phyloP scores from a whole-genome alignment of 257 asterid species.

The Cordia subcordata region DNA sequence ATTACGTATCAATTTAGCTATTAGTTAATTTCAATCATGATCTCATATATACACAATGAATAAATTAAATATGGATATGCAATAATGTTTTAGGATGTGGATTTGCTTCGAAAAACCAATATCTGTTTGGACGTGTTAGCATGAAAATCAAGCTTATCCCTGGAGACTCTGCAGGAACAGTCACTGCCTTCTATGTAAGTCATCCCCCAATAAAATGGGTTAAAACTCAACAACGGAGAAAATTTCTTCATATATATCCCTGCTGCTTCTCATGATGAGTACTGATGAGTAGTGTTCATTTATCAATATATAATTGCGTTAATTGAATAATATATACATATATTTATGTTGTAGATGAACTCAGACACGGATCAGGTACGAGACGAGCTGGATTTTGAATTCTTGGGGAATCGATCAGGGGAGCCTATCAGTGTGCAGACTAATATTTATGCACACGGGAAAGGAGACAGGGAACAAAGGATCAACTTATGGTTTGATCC shows the following conservation, averaged over 20 bases:
- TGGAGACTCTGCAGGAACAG: slow-evolving; percentile 54
- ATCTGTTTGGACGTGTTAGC: slow-evolving; percentile 31
- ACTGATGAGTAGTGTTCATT: no score
- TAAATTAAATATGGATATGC: not conserved
- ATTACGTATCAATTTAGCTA: no score
- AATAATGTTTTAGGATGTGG: slow-evolving; percentile 33
- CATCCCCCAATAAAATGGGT: slow-evolving; percentile 20
- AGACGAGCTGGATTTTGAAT: slow-evolving; percentile 87
- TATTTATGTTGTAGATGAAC: slow-evolving; percentile 56
- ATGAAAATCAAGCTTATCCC: slow-evolving; percentile 49
- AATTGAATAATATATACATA: no score
- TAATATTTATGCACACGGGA: slow-evolving; percentile 73
- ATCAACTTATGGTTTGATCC: slow-evolving; percentile 95
- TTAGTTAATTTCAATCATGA: no score
- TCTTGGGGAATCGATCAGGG: slow-evolving; percentile 84
- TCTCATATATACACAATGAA: no score
- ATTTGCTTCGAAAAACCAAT: slow-evolving; percentile 28
- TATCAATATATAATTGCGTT: no score
- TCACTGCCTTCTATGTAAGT: slow-evolving; percentile 42
- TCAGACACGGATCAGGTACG: slow-evolving; percentile 52
- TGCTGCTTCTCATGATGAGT: no score
- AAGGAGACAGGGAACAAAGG: slow-evolving; percentile 80
- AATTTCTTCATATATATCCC: not conserved
- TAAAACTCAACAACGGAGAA: no score
- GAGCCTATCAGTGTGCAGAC: slow-evolving; percentile 91